phyloP scores from a whole-genome alignment of 306 rosid species.

The Prunus mongolica region DNA sequence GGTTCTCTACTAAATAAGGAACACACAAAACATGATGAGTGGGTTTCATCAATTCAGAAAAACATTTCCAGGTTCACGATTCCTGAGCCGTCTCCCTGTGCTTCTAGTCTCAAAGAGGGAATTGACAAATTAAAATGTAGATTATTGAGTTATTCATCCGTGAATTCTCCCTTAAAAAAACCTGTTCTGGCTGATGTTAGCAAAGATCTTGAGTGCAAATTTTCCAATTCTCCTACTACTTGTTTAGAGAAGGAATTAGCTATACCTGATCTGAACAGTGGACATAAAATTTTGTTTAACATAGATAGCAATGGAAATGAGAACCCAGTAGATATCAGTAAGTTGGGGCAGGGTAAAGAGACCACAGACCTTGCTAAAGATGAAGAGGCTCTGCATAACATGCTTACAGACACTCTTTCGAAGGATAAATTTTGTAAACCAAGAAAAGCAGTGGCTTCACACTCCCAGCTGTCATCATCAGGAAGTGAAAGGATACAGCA shows the following conservation, averaged over 20 bases:
- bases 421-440: constrained; percentile 20
- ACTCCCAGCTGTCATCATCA: constrained; percentile 28
- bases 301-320: constrained; percentile 25
- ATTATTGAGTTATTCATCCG: constrained; percentile 56
- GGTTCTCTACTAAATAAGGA: constrained; percentile 27
- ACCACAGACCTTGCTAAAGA: constrained; percentile 19
- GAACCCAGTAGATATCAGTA: constrained; percentile 25
- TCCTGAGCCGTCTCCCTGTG: constrained; percentile 45
- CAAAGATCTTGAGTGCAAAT: constrained; percentile 30
- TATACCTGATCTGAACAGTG: constrained; percentile 29
- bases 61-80: constrained; percentile 46
- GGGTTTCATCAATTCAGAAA: constrained; percentile 39
- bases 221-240: constrained; percentile 34
- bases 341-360: constrained; percentile 36
- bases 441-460: constrained; percentile 25
- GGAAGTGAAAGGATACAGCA: constrained; percentile 28
- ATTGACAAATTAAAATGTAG: constrained; percentile 42
- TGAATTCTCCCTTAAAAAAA: constrained; percentile 30
- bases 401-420: constrained; percentile 20
- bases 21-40: constrained; percentile 17
- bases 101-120: constrained; percentile 58
- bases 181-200: constrained; percentile 13
- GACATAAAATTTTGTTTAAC: constrained; percentile 30
- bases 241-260: constrained; percentile 35
- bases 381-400: constrained; percentile 23